These are phyloP conservation scores for Protomyces arabidopsidicola DNA, from an alignment of 1,139 yeast species.

Conservation along the genomic window DNA sequence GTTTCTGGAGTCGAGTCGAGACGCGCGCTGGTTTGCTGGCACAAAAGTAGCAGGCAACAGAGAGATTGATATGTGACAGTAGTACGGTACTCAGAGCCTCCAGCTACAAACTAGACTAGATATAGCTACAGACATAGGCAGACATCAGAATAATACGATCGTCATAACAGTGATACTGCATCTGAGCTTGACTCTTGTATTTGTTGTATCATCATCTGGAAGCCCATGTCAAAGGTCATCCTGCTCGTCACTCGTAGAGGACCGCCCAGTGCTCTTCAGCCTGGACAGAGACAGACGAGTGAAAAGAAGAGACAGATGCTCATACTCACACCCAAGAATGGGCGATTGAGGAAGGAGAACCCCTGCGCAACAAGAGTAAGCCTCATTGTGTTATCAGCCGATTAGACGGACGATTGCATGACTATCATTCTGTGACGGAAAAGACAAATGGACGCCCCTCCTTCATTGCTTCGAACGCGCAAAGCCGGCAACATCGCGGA, in stretches of 20 bases:
- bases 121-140: not conserved
- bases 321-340: not conserved
- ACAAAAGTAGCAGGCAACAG: not conserved
- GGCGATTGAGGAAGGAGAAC: not conserved
- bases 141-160: not conserved
- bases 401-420: not conserved
- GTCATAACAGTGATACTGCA: not conserved
- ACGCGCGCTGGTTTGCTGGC: not conserved
- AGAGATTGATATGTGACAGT: not conserved
- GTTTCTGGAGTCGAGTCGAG: no score
- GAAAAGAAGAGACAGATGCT: not conserved
- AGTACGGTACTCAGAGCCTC: not conserved
- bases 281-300: not conserved
- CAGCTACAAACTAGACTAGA: no score
- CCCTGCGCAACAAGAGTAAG: conserved; percentile 1
- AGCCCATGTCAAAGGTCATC: not conserved
- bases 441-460: not conserved
- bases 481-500: no score
- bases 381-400: not conserved
- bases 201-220: not conserved
- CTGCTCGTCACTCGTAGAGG: no score
- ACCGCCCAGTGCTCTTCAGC: not conserved
- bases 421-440: not conserved
- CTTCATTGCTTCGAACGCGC: no score
- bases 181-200: conserved; percentile 2